Evolutionary conservation across 208 protist genomes (phyloP), one percentile per base, ranked within the genome.

Genomic region (Phytomonas francai): DNA sequence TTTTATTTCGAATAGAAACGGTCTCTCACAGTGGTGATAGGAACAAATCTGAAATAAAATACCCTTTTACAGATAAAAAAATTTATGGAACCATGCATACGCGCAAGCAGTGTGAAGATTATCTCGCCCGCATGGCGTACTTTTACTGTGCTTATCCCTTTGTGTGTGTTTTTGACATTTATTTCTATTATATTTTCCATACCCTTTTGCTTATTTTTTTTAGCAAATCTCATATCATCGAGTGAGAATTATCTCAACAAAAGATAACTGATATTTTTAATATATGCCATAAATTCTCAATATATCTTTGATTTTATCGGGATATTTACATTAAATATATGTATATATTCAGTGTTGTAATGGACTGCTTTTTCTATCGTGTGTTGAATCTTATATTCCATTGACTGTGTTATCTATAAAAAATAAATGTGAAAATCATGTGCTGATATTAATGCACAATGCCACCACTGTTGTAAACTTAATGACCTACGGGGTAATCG

Each of bases 1-100:
- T 45, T 74, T 70, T 63, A 9, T 74, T 5, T 49, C 39, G 7
- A 19, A 49, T 49, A 19, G 7, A 49, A 19, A 3, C 16, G 14
- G 12, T 1, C 39, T 3, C 39, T 49, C 39, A 19, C 39, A 9
- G 39, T 49, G 39, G 39, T 49, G 39, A 49, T 49, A 49, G 12
- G 39, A 49, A 19, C 6, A 9, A 19, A 49, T 19, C 39, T 49
- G 14, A 19, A 12, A 49, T n/a, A 19, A 3, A 49, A 49, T 12
- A 19, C 39, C 14, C 39, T 19, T 49, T 19, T 49, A 49, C 16
- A 49, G 1, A 22, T 2, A 49, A 49, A 49, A 22, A 22, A 19
- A 9, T 49, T 49, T 49, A 49, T 2, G 14, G 12, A 49, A 19
- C 4, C 14, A 49, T 49, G 39, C 39, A 49, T 49, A 49, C 12